Evolutionary conservation across 164 flowering plant genomes (phyloP), one percentile per base, ranked within the genome.

Genomic region (Sedum album): DNA sequence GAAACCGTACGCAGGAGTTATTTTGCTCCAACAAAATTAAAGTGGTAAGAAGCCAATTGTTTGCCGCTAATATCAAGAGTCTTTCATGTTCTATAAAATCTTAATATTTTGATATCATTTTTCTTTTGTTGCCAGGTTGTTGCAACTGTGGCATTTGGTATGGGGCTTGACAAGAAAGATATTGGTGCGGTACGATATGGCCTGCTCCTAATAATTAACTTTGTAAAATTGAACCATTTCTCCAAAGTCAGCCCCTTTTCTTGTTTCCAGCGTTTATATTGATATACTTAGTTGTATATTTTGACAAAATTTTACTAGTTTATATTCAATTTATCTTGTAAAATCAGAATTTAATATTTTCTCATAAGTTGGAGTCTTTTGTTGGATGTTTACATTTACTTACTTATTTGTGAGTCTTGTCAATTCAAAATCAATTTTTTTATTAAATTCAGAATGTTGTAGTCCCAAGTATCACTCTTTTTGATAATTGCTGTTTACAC

Each of bases 81-180:
- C n/a, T 14, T 28, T 57, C 33, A 9, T 14, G 2, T 28, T 26
- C 33, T 20, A 17, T 14, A 23, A 57, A 28, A 17, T 26, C 3
- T 2, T 57, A 17, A 57, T 13, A n/a, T n/a, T n/a, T n/a, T n/a
- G 30, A 55, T 55, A 6, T 26, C 20, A 57, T 33, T 25, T n/a
- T 66, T 61, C 67, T 66, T 49, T 69, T 62, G 21, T 18, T 74
- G 69, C 44, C 79, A 94, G 99, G 91, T 95, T 75, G 97, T 95
- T 75, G 97, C 97, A 70, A 95, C 99, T 70, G 97, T 95, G 77
- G 99, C 99, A 75, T 95, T 95, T 74, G 99, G 99, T 69, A 95
- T 95, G 99, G 99, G 99, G 17, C 96, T 95, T 71, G 88, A 95
- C 72, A 95, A 95, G 82, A 83, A 82, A 41, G 93, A 92, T 66